Evolutionary conservation across 192 early-diverging fungal genomes (phyloP), one percentile per base, ranked within the genome.

Genomic region (Mycoemilia scoparia): DNA sequence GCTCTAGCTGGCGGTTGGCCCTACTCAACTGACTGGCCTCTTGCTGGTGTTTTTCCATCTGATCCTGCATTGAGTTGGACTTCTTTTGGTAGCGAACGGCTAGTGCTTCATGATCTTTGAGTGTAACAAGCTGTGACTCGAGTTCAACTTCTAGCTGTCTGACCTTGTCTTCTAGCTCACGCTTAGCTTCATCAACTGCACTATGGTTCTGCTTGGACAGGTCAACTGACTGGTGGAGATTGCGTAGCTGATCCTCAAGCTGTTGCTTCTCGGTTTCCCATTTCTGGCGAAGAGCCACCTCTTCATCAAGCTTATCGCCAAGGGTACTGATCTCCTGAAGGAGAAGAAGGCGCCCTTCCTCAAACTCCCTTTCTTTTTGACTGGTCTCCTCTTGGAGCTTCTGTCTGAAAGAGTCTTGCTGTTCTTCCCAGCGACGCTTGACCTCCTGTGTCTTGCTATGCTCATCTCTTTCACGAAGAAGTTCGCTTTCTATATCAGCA

Each of bases 41-140:
- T 43, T 57, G 20, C 41, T 79, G 76, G 24, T 77, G 57, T 7
- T 59, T 22, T 44, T 79, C 71, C 21, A 78, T 48, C 34, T 76
- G 61, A 14, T 58, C 60, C 49, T 76, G 71, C 19, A 77, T 49
- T 9, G 57, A 39, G 33, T 68, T 73, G 16, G 74, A 63, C 49
- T 74, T 76, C 55, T 71, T 65, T 50, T 84, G 78, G 25, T 80
- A 69, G 3, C 74, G 66, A 39, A 66, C 58, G 14, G 75, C 71
- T 38, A 78, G 52, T 11, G 77, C 73, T 50, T 82, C 74, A 48
- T 73, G 71, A 49, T 76, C 71, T 20, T 47, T 55, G 10, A 51
- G 36, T 1, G 49, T 46, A 29, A 41, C 45, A 23, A 45, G 45
- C 29, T 74, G 49, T 20, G 63, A 47, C 29, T 71, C 66, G 13